Percentiles rank a stretch among this genome's conserved stretches.
phyloP scores from a whole-genome alignment of 2,329 filamentous ascomycete genomes.

The Talaromyces sp. region DNA sequence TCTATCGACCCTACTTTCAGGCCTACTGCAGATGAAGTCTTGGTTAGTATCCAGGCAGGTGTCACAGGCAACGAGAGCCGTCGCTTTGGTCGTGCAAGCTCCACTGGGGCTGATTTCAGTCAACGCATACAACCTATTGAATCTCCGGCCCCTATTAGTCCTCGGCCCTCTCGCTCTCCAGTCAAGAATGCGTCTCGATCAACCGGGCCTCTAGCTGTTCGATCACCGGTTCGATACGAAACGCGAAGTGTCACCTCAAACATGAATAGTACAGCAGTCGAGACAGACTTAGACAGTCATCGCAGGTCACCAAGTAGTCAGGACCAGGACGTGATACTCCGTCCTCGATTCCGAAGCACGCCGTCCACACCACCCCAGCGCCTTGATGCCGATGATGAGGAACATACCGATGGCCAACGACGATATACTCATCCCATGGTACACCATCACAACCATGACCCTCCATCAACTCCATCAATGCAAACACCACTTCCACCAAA shows the following conservation, averaged over 20 bases:
- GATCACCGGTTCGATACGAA: conserved; percentile 18
- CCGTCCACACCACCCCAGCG: conserved; percentile 28
- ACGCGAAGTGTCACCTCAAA: conserved; percentile 16
- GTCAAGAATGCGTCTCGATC: conserved; percentile 7
- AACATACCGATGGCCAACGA: conserved; percentile 19
- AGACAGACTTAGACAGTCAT: conserved; percentile 1
- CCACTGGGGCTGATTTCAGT: conserved; percentile 34
- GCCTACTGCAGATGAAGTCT: conserved; percentile 81
- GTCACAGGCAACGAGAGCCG: conserved; percentile 50
- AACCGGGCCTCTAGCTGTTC: conserved; percentile 10
- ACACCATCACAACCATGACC: conserved; percentile 24
- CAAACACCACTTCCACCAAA: conserved; percentile 4
- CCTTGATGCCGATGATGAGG: conserved; percentile 21
- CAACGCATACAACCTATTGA: conserved; percentile 44
- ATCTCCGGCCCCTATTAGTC: conserved; percentile 31
- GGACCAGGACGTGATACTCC: conserved; percentile 36
- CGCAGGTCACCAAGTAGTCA: conserved; percentile 25
- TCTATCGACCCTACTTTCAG: conserved; percentile 73
- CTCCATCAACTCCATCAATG: not conserved
- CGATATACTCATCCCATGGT: conserved; percentile 32
- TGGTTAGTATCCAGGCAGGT: conserved; percentile 72
- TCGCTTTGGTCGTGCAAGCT: conserved; percentile 37
- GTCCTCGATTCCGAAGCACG: conserved; percentile 30
- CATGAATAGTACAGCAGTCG: not conserved
- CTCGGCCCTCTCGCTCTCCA: conserved; percentile 30